A percentile compares a stretch with the other conserved stretches of the same genome.
These are phyloP conservation scores for Cryptococcus hybrid DNA, from an alignment of 1,284 basidiomycete species.

Conservation along the genomic window DNA sequence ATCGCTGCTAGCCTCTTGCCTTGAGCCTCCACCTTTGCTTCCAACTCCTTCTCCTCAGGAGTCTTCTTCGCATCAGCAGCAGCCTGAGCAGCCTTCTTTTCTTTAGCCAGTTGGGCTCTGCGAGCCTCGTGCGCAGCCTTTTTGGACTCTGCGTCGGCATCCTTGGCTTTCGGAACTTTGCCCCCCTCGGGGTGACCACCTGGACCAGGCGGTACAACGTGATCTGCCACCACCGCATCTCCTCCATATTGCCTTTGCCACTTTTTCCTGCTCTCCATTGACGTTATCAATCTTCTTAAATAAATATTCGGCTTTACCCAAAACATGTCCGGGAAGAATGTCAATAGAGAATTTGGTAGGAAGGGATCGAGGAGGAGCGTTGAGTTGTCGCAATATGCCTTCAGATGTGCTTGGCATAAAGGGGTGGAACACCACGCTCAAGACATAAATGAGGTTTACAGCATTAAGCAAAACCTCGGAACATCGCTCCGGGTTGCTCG, in stretches of 20 bases:
- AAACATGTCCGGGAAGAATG: constrained; percentile 79
- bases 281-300: constrained; percentile 84
- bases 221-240: constrained; percentile 43
- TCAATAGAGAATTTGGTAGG: constrained; percentile 69
- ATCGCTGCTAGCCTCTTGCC: constrained; percentile 67
- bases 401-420: constrained; percentile 94
- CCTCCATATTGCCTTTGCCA: constrained; percentile 85
- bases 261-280: constrained; percentile 72
- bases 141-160: constrained; percentile 38
- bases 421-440: constrained; percentile 83
- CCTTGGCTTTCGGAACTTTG: constrained; percentile 30
- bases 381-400: constrained; percentile 81
- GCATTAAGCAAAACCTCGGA: constrained; percentile 87
- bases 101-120: constrained; percentile 24
- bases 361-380: constrained; percentile 79
- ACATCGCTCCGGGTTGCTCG: constrained; percentile 76
- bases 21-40: constrained; percentile 68
- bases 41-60: constrained; percentile 49
- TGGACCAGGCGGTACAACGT: constrained; percentile 32
- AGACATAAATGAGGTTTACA: constrained; percentile 88
- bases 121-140: constrained; percentile 32
- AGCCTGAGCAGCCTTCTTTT: constrained; percentile 35
- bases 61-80: constrained; percentile 42
- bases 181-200: constrained; percentile 38
- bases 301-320: constrained; percentile 83